Percentiles rank a stretch among this genome's conserved stretches.
Conservation (phyloP, 805 yeast genomes). For the Ogataea sp. region DNA sequence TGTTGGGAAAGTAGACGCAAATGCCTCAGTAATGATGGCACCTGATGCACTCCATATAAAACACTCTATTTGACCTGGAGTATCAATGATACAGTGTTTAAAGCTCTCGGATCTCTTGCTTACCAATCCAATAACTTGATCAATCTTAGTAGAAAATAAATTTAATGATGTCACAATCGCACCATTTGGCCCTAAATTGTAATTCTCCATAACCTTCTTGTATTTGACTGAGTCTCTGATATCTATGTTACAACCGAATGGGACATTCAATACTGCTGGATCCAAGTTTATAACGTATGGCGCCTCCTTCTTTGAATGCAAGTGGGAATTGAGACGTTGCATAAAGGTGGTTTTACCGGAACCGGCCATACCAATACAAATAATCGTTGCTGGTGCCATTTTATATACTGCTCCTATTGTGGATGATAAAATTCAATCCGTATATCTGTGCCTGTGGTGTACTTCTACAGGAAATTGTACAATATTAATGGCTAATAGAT, state of each 20-base stretch:
- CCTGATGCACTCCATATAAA: constrained; percentile 99
- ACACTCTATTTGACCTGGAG: constrained; percentile 99
- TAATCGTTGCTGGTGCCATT: constrained; percentile 27
- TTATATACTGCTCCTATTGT: too few species aligned
- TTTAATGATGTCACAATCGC: constrained; percentile 95
- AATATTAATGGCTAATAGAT: not conserved
- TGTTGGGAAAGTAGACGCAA: constrained; percentile 94
- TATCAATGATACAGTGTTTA: constrained; percentile 78
- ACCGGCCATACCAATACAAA: constrained; percentile 42
- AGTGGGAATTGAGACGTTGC: constrained; percentile 88
- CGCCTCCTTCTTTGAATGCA: constrained; percentile 61
- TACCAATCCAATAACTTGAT: constrained; percentile 81
- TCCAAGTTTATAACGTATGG: constrained; percentile 93
- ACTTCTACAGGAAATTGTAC: not conserved
- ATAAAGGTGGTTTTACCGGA: constrained; percentile 97
- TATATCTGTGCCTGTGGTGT: not conserved
- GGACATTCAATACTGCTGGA: constrained; percentile 94
- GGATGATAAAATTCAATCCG: too few species aligned
- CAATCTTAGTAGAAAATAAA: constrained; percentile 89
- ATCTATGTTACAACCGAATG: constrained; percentile 90
- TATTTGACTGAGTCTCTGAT: constrained; percentile 94
- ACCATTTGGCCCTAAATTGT: constrained; percentile 94
- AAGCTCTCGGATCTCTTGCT: constrained; percentile 61
- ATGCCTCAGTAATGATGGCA: constrained; percentile 89
- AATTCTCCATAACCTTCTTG: constrained; percentile 93